These are phyloP conservation scores for Penicillium paneum DNA, from an alignment of 2,329 filamentous ascomycete genomes.

Conservation along the genomic window DNA sequence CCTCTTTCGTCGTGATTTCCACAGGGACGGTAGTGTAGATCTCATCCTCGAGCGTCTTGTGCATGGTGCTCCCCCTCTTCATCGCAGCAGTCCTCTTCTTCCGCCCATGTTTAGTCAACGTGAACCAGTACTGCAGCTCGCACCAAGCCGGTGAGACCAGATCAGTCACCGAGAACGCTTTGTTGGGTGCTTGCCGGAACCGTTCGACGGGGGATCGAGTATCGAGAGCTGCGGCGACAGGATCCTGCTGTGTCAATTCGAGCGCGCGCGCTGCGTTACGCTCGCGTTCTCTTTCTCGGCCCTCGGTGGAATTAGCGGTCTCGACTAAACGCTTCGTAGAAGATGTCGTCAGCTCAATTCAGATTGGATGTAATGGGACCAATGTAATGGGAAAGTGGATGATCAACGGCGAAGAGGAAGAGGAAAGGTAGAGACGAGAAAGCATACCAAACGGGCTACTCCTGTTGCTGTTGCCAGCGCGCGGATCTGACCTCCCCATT, in stretches of 20 bases:
- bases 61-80: constrained; percentile 75
- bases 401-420: constrained; percentile 44
- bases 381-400: background rate
- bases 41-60: constrained; percentile 79
- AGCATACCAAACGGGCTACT: constrained; percentile 33
- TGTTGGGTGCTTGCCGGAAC: constrained; percentile 73
- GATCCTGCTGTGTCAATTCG: constrained; percentile 23
- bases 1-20: constrained; percentile 70
- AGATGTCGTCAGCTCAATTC: constrained; percentile 56
- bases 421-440: background rate
- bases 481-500: constrained; percentile 29
- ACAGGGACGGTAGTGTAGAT: constrained; percentile 75
- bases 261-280: constrained; percentile 26
- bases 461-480: constrained; percentile 25
- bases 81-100: constrained; percentile 77
- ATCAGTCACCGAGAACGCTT: constrained; percentile 82
- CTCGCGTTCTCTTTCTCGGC: constrained; percentile 33
- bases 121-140: constrained; percentile 90
- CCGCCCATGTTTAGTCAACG: constrained; percentile 70
- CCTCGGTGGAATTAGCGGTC: constrained; percentile 40
- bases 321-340: constrained; percentile 60
- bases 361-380: background rate
- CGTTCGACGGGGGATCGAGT: constrained; percentile 65
- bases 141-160: constrained; percentile 90
- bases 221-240: constrained; percentile 36